These are phyloP conservation scores for Cenchrus purpureus DNA, from an alignment of 176 grass and related monocot species.

Conservation along the genomic window DNA sequence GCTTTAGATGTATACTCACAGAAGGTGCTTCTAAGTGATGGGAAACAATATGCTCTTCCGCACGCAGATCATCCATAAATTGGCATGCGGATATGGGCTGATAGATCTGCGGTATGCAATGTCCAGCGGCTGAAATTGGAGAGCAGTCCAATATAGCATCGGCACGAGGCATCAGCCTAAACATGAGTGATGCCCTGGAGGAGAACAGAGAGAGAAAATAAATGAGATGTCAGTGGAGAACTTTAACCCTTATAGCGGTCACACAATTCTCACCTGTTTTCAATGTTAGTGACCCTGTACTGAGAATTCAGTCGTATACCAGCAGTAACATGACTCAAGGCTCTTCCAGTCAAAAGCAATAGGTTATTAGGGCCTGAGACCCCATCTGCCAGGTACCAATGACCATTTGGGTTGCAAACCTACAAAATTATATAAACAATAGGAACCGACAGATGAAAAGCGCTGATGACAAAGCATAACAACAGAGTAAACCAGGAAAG, in stretches of 20 bases:
- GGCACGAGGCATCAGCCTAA: constrained; percentile 74
- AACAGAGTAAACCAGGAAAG: not conserved
- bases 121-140: constrained; percentile 67
- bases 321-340: constrained; percentile 72
- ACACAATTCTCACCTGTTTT: constrained; percentile 37
- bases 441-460: constrained; percentile 17
- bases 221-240: constrained; percentile 18
- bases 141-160: constrained; percentile 79
- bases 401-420: constrained; percentile 83
- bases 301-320: constrained; percentile 63
- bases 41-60: constrained; percentile 57
- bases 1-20: constrained; percentile 56
- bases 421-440: constrained; percentile 54
- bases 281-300: constrained; percentile 46
- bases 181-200: constrained; percentile 78
- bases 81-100: constrained; percentile 69
- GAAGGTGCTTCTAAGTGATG: constrained; percentile 56
- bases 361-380: constrained; percentile 50
- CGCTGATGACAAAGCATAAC: not conserved
- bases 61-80: constrained; percentile 66
- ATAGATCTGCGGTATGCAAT: constrained; percentile 65
- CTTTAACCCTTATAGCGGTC: constrained; percentile 13
- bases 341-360: constrained; percentile 74
- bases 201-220: constrained; percentile 7
- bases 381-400: constrained; percentile 73